Conservation (phyloP, 805 yeast species). For the Lipomyces chichibuensis region DNA sequence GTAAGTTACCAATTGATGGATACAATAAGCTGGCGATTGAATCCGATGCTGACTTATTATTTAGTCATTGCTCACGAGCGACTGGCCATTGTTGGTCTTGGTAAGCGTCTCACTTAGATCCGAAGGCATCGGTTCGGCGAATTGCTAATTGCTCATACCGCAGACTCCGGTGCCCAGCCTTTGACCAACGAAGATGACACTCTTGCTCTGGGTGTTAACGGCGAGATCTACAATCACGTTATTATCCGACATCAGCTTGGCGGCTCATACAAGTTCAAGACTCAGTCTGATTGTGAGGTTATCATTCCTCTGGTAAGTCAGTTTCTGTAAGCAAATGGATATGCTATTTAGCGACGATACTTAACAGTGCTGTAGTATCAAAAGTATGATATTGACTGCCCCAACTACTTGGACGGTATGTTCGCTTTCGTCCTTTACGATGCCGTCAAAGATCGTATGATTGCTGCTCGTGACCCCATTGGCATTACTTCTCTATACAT, state of each 20-base stretch:
- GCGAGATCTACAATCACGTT: conserved; percentile 98
- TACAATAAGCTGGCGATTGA: background rate
- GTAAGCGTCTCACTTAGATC: conserved; percentile 12
- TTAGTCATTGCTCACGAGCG: conserved; percentile 84
- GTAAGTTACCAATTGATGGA: conserved; percentile 17
- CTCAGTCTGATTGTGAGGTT: conserved; percentile 95
- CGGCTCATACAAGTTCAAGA: conserved; percentile 72
- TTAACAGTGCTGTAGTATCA: conserved; percentile 49
- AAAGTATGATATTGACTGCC: conserved; percentile 87
- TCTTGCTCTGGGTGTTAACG: conserved; percentile 84
- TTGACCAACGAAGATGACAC: conserved; percentile 77
- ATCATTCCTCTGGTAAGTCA: conserved; percentile 71
- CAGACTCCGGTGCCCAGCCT: conserved; percentile 98
- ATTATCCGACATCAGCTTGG: conserved; percentile 72
- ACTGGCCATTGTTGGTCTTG: conserved; percentile 95
- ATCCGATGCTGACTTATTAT: conserved; percentile 1
- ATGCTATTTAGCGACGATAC: background rate
- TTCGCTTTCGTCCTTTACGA: conserved; percentile 94
- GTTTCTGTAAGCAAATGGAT: background rate
- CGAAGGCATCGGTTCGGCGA: background rate
- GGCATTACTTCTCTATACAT: conserved; percentile 96
- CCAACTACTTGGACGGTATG: conserved; percentile 95
- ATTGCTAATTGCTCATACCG: conserved; percentile 40
- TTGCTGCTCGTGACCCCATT: conserved; percentile 98
- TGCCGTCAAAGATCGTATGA: conserved; percentile 76